A percentile compares a stretch with the other conserved stretches of the same genome.
These are phyloP conservation scores for Boletus calvinii DNA, from an alignment of 1,284 basidiomycete genomes.

Conservation along the genomic window DNA sequence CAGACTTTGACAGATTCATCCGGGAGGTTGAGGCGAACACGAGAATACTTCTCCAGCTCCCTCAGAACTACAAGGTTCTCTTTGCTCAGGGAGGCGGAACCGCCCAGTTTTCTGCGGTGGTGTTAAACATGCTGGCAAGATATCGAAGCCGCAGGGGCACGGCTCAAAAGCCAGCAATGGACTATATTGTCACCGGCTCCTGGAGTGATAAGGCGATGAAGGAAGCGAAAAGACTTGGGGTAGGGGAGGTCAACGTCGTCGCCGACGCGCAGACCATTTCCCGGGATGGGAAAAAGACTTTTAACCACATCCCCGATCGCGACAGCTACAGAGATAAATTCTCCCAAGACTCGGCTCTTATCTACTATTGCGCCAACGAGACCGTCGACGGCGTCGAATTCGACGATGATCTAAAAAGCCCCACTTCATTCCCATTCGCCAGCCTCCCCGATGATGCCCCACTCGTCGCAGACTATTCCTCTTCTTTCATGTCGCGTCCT, in stretches of 20 bases:
- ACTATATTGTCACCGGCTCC: conserved; percentile 89
- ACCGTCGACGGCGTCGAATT: conserved; percentile 97
- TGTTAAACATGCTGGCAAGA: conserved; percentile 84
- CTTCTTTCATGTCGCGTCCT: conserved; percentile 95
- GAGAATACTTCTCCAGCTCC: conserved; percentile 76
- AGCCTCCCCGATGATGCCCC: conserved; percentile 66
- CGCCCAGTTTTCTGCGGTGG: conserved; percentile 85
- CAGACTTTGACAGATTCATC: conserved; percentile 79
- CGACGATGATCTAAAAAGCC: conserved; percentile 50
- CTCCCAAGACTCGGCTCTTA: conserved; percentile 77
- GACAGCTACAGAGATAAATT: conserved; percentile 77
- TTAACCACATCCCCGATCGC: conserved; percentile 79
- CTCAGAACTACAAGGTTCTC: conserved; percentile 81
- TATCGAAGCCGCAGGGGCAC: conserved; percentile 69
- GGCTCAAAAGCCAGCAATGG: conserved; percentile 60
- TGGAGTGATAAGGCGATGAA: conserved; percentile 88
- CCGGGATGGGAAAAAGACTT: conserved; percentile 61
- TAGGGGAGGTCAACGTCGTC: conserved; percentile 63
- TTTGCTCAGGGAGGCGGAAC: conserved; percentile 94
- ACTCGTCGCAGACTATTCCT: conserved; percentile 94
- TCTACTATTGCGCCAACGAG: conserved; percentile 99
- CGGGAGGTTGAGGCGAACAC: conserved; percentile 67
- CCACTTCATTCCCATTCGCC: conserved; percentile 84
- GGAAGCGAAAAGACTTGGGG: conserved; percentile 73
- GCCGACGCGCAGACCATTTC: conserved; percentile 65